phyloP scores from a whole-genome alignment of 2,329 filamentous ascomycete species.

The Bipolaris oryzae region DNA sequence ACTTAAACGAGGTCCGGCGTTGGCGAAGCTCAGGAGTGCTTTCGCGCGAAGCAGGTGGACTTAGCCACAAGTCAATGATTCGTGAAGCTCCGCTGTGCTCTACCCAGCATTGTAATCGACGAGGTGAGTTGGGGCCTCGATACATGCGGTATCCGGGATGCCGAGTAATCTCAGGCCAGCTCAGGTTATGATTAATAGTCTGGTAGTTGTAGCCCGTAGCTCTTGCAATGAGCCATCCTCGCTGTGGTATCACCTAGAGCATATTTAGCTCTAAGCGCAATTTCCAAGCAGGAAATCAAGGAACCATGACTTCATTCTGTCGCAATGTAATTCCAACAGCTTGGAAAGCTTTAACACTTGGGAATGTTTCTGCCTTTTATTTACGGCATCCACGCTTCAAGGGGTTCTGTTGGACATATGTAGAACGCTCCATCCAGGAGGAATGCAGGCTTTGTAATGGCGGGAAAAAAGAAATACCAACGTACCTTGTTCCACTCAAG shows the following conservation, averaged over 20 bases:
- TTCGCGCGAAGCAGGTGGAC: conserved; percentile 15
- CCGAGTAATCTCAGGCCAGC: conserved; percentile 25
- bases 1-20: neutral
- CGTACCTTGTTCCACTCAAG: conserved; percentile 42
- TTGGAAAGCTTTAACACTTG: neutral
- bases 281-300: neutral
- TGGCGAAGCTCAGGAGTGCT: neutral
- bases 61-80: conserved; percentile 17
- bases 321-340: neutral
- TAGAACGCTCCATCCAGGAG: neutral
- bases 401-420: neutral
- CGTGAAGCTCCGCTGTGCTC: conserved; percentile 9
- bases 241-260: conserved; percentile 18
- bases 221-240: conserved; percentile 25
- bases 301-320: neutral
- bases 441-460: neutral
- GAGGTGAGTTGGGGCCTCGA: conserved; percentile 18
- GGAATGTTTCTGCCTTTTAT: neutral
- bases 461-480: neutral
- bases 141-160: conserved; percentile 22
- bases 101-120: conserved; percentile 5
- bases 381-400: neutral
- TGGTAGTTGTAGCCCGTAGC: conserved; percentile 7
- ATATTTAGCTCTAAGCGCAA: conserved; percentile 11
- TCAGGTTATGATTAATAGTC: conserved; percentile 23